Evolutionary conservation across 441 rosid genomes (phyloP).

Genomic region (Adansonia grandidieri): DNA sequence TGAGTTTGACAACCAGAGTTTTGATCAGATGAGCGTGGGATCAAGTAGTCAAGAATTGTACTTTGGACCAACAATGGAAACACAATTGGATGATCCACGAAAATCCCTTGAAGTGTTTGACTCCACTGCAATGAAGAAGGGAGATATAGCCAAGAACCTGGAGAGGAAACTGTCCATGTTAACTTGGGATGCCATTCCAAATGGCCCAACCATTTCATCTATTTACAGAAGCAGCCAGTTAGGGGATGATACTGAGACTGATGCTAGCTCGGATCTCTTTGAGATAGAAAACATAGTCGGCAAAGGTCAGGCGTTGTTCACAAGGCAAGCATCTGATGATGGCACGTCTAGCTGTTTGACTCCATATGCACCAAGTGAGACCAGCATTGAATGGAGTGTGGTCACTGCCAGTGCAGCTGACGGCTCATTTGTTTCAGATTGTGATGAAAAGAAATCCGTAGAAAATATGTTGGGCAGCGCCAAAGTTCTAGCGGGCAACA

Average conservation of each 20-base stretch:
- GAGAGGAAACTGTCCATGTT: constrained; percentile 76
- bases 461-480: constrained; percentile 24
- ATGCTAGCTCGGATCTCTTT: constrained; percentile 85
- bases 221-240: constrained; percentile 42
- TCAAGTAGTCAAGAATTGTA: too few species aligned
- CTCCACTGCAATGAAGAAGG: constrained; percentile 42
- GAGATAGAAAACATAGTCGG: constrained; percentile 74
- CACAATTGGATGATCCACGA: constrained; percentile 42
- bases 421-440: constrained; percentile 55
- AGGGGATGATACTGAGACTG: constrained; percentile 64
- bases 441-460: constrained; percentile 44
- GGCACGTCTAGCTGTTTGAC: constrained; percentile 41
- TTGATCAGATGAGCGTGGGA: constrained; percentile 24
- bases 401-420: constrained; percentile 77
- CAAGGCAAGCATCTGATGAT: constrained; percentile 39
- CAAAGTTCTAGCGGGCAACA: constrained; percentile 25
- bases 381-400: constrained; percentile 81
- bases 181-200: constrained; percentile 94
- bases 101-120: constrained; percentile 52
- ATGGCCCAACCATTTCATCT: constrained; percentile 38
- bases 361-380: constrained; percentile 59
- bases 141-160: constrained; percentile 59
- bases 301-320: constrained; percentile 34
- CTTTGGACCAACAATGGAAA: too few species aligned
- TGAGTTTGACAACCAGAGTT: constrained; percentile 33